phyloP scores from a whole-genome alignment of 371 early-diverging fungal species.

The Apophysomyces sp. region DNA sequence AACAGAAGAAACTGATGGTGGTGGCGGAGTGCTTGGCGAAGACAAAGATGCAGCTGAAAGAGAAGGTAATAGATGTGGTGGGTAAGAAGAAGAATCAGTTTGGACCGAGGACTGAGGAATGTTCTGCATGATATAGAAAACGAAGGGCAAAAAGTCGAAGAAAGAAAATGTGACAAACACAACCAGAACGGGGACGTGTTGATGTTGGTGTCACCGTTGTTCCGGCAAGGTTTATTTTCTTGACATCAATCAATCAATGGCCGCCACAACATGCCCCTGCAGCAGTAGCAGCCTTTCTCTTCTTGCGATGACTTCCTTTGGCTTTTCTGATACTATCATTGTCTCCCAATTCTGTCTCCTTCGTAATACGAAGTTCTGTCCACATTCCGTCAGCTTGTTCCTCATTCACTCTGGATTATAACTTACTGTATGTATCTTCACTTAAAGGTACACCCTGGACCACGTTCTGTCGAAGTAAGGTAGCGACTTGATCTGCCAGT shows the following conservation, averaged over 20 bases:
- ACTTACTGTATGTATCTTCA: conserved; percentile 33
- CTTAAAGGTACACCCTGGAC: conserved; percentile 38
- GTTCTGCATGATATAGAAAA: too few relatives aligned
- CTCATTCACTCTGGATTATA: background rate
- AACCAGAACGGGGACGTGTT: too few relatives aligned
- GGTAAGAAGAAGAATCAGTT: too few relatives aligned
- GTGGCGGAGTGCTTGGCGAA: background rate
- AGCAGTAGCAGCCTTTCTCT: conserved; percentile 8
- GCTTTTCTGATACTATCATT: conserved; percentile 44
- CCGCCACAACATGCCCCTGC: conserved; percentile 20
- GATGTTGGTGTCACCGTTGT: background rate
- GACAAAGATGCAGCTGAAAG: background rate
- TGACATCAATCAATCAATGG: conserved; percentile 5
- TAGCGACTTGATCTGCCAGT: conserved; percentile 37
- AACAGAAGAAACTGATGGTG: background rate
- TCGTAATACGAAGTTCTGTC: conserved; percentile 42
- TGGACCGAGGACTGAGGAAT: too few relatives aligned
- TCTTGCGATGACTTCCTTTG: conserved; percentile 39
- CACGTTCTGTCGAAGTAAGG: conserved; percentile 38
- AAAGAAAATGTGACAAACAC: too few relatives aligned
- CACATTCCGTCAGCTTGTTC: background rate
- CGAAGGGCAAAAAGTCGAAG: too few relatives aligned
- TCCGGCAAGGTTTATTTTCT: too few relatives aligned
- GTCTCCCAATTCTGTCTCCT: conserved; percentile 47
- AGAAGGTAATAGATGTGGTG: background rate